phyloP scores from a whole-genome alignment of 345 rosid species.

The Citrus reticulata region DNA sequence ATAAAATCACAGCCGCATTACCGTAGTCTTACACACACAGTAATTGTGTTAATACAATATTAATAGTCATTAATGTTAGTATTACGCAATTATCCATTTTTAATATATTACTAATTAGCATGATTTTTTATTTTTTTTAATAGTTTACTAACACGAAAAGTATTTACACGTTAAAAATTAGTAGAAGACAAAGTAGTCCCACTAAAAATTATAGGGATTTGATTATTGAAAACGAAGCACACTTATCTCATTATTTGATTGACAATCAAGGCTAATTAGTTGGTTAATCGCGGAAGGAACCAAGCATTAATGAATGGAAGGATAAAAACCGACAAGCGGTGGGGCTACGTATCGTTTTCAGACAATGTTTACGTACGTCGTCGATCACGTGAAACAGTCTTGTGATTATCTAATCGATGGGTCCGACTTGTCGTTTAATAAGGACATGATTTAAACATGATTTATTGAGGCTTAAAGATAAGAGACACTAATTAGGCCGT shows the following conservation, averaged over 20 bases:
- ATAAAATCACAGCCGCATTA: too few relatives aligned
- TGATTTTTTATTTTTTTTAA: too few relatives aligned
- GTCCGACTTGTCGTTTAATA: conserved; percentile 19
- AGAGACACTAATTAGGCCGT: not conserved
- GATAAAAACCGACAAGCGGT: conserved; percentile 24
- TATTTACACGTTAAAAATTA: not conserved
- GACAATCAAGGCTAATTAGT: not conserved
- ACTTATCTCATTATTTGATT: not conserved
- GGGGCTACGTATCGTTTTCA: conserved; percentile 11
- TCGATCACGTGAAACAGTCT: conserved; percentile 29
- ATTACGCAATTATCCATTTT: too few relatives aligned
- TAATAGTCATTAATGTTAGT: too few relatives aligned
- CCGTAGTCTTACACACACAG: too few relatives aligned
- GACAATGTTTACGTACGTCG: conserved; percentile 4
- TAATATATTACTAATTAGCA: too few relatives aligned
- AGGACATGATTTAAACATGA: conserved; percentile 5
- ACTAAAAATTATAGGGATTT: not conserved
- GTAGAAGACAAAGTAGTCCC: not conserved
- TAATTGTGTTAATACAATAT: too few relatives aligned
- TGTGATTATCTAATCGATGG: conserved; percentile 18
- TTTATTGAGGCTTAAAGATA: conserved; percentile 13
- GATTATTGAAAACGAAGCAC: not conserved
- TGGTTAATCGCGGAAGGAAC: not conserved
- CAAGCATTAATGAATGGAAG: conserved; percentile 21
- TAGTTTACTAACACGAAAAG: too few relatives aligned